Percentiles rank a stretch among this genome's conserved stretches.
Evolutionary conservation across 257 asterid species (phyloP).

Genomic region (Parsonsia alboflavescens): DNA sequence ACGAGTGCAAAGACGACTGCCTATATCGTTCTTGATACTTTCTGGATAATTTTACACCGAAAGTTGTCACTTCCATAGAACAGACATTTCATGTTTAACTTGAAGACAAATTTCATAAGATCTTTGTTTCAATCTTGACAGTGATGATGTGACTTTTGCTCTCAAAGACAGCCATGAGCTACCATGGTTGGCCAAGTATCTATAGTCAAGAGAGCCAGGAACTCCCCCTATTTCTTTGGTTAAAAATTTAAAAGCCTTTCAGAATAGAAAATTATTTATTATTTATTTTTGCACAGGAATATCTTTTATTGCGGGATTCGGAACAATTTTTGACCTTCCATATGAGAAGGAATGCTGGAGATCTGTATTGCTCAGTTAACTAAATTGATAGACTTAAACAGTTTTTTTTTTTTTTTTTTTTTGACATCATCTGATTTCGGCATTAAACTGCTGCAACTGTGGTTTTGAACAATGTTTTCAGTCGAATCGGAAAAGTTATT

Average conservation of each 20-base stretch:
- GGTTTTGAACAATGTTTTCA: too few species aligned
- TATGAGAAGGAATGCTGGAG: neutral
- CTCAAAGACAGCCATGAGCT: constrained; percentile 82
- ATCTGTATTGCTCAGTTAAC: neutral
- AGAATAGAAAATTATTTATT: neutral
- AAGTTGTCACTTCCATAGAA: neutral
- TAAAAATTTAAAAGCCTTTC: neutral
- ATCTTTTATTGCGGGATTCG: neutral
- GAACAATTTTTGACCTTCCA: neutral
- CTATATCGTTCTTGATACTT: neutral
- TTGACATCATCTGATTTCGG: neutral
- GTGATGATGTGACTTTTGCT: constrained; percentile 92
- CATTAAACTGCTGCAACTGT: neutral
- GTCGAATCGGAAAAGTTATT: too few species aligned
- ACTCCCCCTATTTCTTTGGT: neutral
- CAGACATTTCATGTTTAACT: neutral
- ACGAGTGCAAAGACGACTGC: neutral
- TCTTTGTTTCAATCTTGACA: constrained; percentile 27
- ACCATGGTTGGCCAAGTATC: constrained; percentile 82
- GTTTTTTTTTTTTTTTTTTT: too few species aligned
- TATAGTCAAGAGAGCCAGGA: constrained; percentile 22
- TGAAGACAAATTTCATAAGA: neutral
- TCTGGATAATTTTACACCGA: neutral
- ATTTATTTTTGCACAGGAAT: neutral
- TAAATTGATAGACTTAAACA: neutral